Conservation (phyloP, 176 grass and related monocot species). For the Stipa capillata region DNA sequence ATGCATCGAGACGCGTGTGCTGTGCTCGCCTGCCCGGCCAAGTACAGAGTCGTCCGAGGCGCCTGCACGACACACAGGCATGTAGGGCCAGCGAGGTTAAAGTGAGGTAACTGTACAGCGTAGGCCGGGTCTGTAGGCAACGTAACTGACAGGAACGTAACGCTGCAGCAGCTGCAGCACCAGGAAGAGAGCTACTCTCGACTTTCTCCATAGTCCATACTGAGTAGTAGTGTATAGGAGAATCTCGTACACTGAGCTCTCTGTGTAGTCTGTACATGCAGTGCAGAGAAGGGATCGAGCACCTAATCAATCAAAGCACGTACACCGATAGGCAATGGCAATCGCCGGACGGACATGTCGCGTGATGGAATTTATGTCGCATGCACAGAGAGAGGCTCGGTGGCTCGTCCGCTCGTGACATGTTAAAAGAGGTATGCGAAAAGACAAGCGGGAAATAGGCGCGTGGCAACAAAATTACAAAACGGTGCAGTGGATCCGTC, state of each 20-base stretch:
- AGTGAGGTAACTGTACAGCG: background rate
- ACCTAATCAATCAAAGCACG: slow-evolving; percentile 1
- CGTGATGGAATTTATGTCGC: background rate
- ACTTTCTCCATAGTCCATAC: too few relatives aligned
- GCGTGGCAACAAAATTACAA: background rate
- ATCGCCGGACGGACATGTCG: background rate
- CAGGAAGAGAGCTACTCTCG: background rate
- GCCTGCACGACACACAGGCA: background rate
- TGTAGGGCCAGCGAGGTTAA: background rate
- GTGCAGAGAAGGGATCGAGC: background rate
- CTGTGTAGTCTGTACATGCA: background rate
- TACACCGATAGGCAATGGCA: background rate
- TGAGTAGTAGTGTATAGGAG: background rate
- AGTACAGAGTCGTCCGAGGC: background rate
- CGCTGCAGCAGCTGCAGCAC: background rate
- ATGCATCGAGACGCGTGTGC: background rate
- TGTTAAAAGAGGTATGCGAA: background rate
- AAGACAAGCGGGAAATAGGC: background rate
- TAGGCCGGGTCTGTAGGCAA: background rate
- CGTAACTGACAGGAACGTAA: background rate
- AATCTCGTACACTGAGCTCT: background rate
- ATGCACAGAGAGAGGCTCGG: background rate
- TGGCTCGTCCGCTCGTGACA: background rate
- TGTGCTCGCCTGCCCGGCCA: background rate
- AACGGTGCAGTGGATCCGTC: background rate